Conservation (phyloP, 352 stramenopile genomes). For the Phytophthora crassamura region DNA sequence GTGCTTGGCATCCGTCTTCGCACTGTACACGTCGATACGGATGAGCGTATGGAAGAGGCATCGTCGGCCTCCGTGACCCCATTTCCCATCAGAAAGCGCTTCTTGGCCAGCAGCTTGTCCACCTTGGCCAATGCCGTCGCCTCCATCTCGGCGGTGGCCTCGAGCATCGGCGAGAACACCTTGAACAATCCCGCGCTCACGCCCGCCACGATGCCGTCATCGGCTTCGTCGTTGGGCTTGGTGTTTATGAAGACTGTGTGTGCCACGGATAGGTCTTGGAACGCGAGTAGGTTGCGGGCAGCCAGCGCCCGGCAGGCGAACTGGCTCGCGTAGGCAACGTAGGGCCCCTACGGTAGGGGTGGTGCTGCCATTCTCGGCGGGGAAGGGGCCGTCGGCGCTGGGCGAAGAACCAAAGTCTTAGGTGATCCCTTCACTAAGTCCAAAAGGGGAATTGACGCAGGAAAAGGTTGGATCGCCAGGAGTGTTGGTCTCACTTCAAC, state of each 20-base stretch:
- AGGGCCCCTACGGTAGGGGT: too few species aligned
- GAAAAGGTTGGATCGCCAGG: too few species aligned
- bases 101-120: constrained; percentile 20
- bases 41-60: constrained; percentile 43
- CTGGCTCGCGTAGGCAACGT: too few species aligned
- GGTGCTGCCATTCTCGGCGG: too few species aligned
- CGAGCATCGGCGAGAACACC: constrained; percentile 65
- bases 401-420: too few species aligned
- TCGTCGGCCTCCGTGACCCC: constrained; percentile 46
- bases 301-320: too few species aligned
- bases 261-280: constrained; percentile 72
- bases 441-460: too few species aligned
- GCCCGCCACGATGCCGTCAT: constrained; percentile 38
- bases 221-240: constrained; percentile 49
- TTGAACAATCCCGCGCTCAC: constrained; percentile 5
- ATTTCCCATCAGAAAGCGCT: constrained; percentile 28
- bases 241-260: constrained; percentile 60
- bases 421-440: too few species aligned
- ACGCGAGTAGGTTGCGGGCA: too few species aligned
- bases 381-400: too few species aligned
- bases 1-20: constrained; percentile 40
- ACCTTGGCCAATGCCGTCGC: constrained; percentile 31
- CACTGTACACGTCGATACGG: constrained; percentile 37
- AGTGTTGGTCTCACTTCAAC: too few species aligned
- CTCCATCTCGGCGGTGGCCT: neutral